Percentiles rank a stretch among this genome's conserved stretches.
Evolutionary conservation across 768 basidiomycete genomes (phyloP).

Genomic region (Tulasnella sp.): DNA sequence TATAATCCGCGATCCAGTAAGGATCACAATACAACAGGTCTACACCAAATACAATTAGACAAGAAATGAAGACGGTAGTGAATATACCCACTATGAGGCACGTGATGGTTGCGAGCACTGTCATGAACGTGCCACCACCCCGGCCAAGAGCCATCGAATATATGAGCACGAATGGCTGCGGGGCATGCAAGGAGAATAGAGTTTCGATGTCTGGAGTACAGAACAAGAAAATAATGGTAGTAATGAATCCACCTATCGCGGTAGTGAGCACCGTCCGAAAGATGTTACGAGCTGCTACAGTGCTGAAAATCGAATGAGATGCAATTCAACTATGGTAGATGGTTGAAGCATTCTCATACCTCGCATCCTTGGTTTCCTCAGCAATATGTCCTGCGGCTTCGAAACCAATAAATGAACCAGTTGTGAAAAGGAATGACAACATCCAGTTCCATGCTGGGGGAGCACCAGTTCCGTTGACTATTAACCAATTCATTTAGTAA

Average conservation of each 20-base stretch:
- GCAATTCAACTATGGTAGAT: no score
- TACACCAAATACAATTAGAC: no score
- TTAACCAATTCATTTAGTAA: not conserved
- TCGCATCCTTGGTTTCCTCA: constrained; percentile 27
- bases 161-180: constrained; percentile 27
- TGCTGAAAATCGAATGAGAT: not conserved
- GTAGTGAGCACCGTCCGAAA: constrained; percentile 23
- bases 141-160: constrained; percentile 24
- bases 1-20: constrained; percentile 26
- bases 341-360: no score
- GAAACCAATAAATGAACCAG: constrained; percentile 25
- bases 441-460: constrained; percentile 25
- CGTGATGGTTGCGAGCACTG: constrained; percentile 23
- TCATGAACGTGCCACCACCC: constrained; percentile 26
- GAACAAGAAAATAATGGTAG: constrained; percentile 20
- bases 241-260: constrained; percentile 21
- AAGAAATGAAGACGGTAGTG: no score
- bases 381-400: constrained; percentile 26
- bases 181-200: constrained; percentile 22
- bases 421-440: constrained; percentile 23
- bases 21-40: constrained; percentile 22
- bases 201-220: constrained; percentile 21
- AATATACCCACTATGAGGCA: constrained; percentile 20
- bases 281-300: constrained; percentile 25
- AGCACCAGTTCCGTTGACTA: constrained; percentile 18